Conservation (phyloP, 1,284 basidiomycete species). For the Trichosporon sp. region DNA sequence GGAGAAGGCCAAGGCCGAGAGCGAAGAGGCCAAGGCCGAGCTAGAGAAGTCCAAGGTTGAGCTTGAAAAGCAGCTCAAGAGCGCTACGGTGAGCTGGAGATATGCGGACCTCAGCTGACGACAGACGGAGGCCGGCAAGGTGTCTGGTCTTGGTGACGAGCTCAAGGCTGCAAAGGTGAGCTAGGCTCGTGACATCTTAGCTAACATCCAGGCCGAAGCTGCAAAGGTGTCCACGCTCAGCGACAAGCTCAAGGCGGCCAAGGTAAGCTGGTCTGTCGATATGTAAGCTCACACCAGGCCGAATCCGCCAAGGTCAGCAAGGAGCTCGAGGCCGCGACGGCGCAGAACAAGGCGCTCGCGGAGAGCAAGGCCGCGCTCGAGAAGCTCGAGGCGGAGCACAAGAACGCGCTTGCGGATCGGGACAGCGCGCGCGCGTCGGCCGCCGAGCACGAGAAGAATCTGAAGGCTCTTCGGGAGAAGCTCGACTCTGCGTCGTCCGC, state of each 20-base stretch:
- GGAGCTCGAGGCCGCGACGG: conserved; percentile 7
- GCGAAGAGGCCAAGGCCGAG: neutral
- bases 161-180: neutral
- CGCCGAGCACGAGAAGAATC: conserved; percentile 11
- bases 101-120: neutral
- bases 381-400: conserved; percentile 25
- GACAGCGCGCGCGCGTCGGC: conserved; percentile 1
- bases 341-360: conserved; percentile 9
- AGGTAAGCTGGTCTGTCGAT: conserved; percentile 15
- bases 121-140: neutral
- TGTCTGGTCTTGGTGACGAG: neutral
- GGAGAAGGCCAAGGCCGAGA: conserved; percentile 9
- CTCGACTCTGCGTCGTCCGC: conserved; percentile 13
- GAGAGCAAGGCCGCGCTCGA: conserved; percentile 17
- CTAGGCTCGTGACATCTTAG: neutral
- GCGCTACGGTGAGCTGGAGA: neutral
- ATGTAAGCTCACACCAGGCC: conserved; percentile 3
- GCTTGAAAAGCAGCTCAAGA: neutral
- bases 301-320: conserved; percentile 11
- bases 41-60: neutral
- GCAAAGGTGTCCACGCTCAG: neutral
- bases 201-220: neutral
- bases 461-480: conserved; percentile 11
- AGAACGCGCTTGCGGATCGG: neutral
- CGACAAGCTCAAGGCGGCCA: conserved; percentile 23